Conservation (phyloP, 495 filamentous ascomycete genomes). For the Tuber indicum region DNA sequence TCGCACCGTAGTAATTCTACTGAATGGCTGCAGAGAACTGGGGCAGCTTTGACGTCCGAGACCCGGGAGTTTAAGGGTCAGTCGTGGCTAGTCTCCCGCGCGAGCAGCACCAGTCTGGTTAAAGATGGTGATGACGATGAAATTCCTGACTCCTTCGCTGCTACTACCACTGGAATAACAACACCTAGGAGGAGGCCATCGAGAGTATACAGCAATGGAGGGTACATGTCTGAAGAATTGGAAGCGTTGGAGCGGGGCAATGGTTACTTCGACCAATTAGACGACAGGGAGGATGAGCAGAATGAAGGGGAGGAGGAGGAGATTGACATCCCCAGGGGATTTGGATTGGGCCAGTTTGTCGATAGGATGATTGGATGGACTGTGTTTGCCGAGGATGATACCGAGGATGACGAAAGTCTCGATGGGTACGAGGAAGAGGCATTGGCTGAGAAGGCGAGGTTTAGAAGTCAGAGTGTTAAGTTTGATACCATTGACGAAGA, state of each 20-base stretch:
- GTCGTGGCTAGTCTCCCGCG: slow-evolving; percentile 66
- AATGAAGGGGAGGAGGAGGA: slow-evolving; percentile 45
- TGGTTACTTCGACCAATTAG: slow-evolving; percentile 34
- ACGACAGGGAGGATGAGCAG: slow-evolving; percentile 30
- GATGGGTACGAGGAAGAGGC: slow-evolving; percentile 42
- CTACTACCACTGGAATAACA: slow-evolving; percentile 14
- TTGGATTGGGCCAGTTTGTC: slow-evolving; percentile 68
- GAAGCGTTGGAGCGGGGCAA: slow-evolving; percentile 44
- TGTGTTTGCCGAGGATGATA: slow-evolving; percentile 66
- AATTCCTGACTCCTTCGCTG: slow-evolving; percentile 18
- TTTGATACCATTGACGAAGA: slow-evolving; percentile 44
- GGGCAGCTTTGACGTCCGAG: slow-evolving; percentile 61
- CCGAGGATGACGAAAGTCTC: slow-evolving; percentile 52
- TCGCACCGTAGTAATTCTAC: slow-evolving; percentile 46
- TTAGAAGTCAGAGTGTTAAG: slow-evolving; percentile 45
- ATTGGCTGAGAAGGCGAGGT: slow-evolving; percentile 31
- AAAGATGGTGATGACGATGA: slow-evolving; percentile 46
- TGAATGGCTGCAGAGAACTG: slow-evolving; percentile 71
- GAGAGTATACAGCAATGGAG: slow-evolving; percentile 18
- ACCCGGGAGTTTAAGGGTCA: slow-evolving; percentile 72
- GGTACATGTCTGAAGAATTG: slow-evolving; percentile 14
- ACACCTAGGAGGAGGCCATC: slow-evolving; percentile 15
- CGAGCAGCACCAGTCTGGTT: slow-evolving; percentile 62
- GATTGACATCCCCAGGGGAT: slow-evolving; percentile 53
- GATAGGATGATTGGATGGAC: slow-evolving; percentile 69